Base-by-base conservation (phyloP, 805 yeast species). In the Cyberlindnera bimundalis region DNA sequence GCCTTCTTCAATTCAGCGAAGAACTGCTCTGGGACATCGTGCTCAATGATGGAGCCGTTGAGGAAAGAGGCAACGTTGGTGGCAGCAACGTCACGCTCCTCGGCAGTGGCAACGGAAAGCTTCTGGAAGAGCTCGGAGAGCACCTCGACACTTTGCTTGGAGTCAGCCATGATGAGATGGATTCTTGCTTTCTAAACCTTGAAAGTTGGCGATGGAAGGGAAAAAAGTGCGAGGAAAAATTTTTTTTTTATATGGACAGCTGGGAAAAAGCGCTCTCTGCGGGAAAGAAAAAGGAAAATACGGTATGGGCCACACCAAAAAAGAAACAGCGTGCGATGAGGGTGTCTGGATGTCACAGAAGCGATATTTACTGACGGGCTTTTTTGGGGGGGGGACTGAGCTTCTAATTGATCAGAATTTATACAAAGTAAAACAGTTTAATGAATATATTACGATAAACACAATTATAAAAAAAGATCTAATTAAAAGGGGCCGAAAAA, bases 21-120 rank as follows among this genome's bases (percentile, higher is more conserved):
- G 79, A 91, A 89, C 61, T 78, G 81, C 61, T 73, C 81, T 61
- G 99, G 98, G 55, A 89, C 93, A 73, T 91, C 98, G 71, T 93
- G 98, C 76, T 93, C 99, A 67, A 91, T 90, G 72, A 90, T 89
- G 64, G 91, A 86, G 57, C 96, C 95, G 73, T 91, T 91, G 70
- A 93, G 78, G 78, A 93, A 90, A 50, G 93, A 78, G 53, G 98
- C 79, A 60, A 93, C 86, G 66, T 86, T 87, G 60, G 84, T 67
- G 63, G 96, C 93, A 66, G 95, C 90, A 64, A 78, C 81, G 49
- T 78, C 81, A 68, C 90, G 81, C 65, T 80, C 82, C 61, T 88
- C 96, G 45, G 81, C 68, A 57, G 84, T 64, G 61, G 98, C 96
- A 67, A 93, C 87, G 65, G 91, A 71, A 64, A 93, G 79, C 77